Evolutionary conservation across 352 stramenopile genomes (phyloP), one percentile per base, ranked within the genome.

Genomic region (Albugo candida): DNA sequence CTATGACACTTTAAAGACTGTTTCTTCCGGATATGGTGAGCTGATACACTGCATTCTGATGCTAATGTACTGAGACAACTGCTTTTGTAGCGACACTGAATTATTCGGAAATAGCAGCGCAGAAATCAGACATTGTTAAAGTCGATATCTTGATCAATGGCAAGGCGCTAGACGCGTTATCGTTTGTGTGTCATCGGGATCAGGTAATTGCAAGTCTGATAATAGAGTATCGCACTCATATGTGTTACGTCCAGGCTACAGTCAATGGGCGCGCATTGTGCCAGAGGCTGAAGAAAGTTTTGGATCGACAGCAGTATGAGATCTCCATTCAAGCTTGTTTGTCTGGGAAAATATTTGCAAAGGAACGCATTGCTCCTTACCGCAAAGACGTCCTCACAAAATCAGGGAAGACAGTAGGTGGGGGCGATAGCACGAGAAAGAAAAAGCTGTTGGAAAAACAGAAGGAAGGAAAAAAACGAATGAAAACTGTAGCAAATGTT

Each of bases 381-480:
- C 83, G 95, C 41, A 99, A 99, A 58, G 77, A 91, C 35, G 92
- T 98, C 18, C 61, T 98, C 3, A 94, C 92, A 36, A 97, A 97
- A 58, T 93, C 78, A 3, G 79, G 81, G 42, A 98, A 98, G 54
- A 91, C 70, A 0, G 95, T 99, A 13, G 95, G 95, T 40, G 94
- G 95, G 20, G 95, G 95, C 10, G 95, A 99, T 59, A 73, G 89
- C 38, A 97, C 89, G 42, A 70, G 96, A 44, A 99, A 99, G 64
- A 97, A 97, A 55, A 99, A 99, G 58, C 71, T 99, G 24, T 61
- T 99, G 12, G 94, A 98, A 54, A 98, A 98, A 67, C 96, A 99
- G 63, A 99, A 99, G 61, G 70, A 94, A 49, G 96, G 96, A 52
- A 99, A 99, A 72, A 95, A 95, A 51, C 85, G 87, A 49, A 92